Base-by-base conservation (phyloP, 352 stramenopile genomes). In the Pythium monospermum region DNA sequence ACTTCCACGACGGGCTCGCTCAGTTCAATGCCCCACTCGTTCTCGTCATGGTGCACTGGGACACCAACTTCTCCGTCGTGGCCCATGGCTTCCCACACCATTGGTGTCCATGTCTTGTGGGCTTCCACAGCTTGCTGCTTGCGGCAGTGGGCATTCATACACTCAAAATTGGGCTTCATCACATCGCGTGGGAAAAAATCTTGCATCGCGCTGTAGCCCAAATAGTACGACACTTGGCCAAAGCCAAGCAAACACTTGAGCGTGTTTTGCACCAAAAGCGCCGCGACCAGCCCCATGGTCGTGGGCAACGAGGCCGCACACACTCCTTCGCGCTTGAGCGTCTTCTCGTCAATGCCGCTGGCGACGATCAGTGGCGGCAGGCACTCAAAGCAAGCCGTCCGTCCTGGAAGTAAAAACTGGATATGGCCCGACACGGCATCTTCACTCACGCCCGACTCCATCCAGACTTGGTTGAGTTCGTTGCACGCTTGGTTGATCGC, bases 371-470 rank as follows among this genome's bases (percentile, higher is more conserved):
- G 72, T 21, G 85, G 86, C 18, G 86, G 86, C 27, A 95, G 57
- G 49, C 86, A 96, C 67, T 94, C 82, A 36, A 96, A 96, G 64
- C 86, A 96, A 10, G 86, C 86, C 13, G 84, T 94, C 45, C 84
- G 73, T 15, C 86, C 86, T 0, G 86, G 86, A 25, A 95, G 56
- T 28, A 96, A 53, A 41, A 90, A 82, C 56, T 96, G 86, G 51
- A 96, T 95, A 59, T 96, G 86, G 19, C 86, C 86, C 25, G 83
- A 95, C 22, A 95, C 78, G 4, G 86, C 86, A 53, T 95, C 84
- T 49, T 96, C 86, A n/a, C 80, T 92, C 44, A 96, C 86, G 5
- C 86, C 86, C 44, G 79, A 93, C 66, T 96, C 86, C 84, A 96
- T 94, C 86, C 86, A 96, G 22, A 68, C 65, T 52, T 90, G 78